Percentiles rank a stretch among this genome's conserved stretches.
Evolutionary conservation across 441 rosid genomes (phyloP).

Genomic region (Manihot esculenta): DNA sequence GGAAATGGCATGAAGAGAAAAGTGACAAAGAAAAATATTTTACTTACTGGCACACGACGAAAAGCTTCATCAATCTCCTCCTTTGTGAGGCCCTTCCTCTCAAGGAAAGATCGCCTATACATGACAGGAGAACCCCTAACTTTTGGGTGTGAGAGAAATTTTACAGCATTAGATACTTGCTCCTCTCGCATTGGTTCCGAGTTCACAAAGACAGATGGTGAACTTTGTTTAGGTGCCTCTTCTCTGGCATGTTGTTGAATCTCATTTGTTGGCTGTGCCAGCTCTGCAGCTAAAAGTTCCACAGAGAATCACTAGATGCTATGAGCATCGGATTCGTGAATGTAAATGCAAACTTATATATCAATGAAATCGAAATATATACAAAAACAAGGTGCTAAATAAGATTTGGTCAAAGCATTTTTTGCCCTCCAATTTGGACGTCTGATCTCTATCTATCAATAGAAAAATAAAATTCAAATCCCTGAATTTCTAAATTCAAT

Average conservation of each 20-base stretch:
- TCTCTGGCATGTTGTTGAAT: conserved; percentile 43
- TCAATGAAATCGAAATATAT: background rate
- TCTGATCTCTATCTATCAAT: background rate
- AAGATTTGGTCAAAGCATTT: background rate
- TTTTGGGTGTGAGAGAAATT: conserved; percentile 91
- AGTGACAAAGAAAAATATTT: conserved; percentile 5
- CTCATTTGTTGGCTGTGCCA: conserved; percentile 41
- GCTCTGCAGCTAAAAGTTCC: conserved; percentile 38
- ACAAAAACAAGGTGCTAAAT: background rate
- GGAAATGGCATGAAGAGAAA: background rate
- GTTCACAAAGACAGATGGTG: conserved; percentile 69
- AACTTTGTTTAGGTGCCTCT: conserved; percentile 43
- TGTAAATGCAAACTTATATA: background rate
- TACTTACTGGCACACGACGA: conserved; percentile 79
- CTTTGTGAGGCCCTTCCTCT: conserved; percentile 90
- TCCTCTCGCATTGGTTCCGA: conserved; percentile 92
- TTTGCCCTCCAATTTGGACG: background rate
- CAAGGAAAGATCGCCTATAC: conserved; percentile 86
- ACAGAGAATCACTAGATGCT: background rate
- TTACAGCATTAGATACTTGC: conserved; percentile 88
- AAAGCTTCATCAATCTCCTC: conserved; percentile 99
- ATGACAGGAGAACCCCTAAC: conserved; percentile 89
- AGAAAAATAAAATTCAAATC: background rate
- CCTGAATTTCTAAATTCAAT: background rate
- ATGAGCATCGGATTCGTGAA: background rate